A percentile compares a stretch with the other conserved stretches of the same genome.
These are phyloP conservation scores for Pyrus betulifolia DNA, from an alignment of 306 rosid species.

Conservation along the genomic window DNA sequence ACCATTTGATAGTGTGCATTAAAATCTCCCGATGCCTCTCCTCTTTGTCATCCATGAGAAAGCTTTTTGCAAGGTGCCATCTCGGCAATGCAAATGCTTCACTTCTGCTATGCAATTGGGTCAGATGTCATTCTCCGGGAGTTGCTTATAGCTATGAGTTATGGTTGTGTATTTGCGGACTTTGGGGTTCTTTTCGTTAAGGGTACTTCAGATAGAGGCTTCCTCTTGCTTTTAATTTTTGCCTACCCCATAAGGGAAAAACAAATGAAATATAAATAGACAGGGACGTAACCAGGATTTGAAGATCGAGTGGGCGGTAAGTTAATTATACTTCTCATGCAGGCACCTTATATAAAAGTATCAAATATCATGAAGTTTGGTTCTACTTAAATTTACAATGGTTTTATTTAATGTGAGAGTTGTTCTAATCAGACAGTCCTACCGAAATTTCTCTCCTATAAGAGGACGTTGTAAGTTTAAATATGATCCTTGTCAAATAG, in stretches of 20 bases:
- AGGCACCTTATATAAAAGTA: not conserved
- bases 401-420: not conserved
- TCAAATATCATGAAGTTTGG: not conserved
- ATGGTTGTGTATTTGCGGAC: not conserved
- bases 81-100: not conserved
- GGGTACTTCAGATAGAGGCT: not conserved
- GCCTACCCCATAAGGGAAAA: not conserved
- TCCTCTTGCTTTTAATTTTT: not conserved
- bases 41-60: not conserved
- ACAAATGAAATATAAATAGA: not conserved
- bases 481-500: not conserved
- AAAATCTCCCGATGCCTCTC: too few species aligned
- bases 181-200: not conserved
- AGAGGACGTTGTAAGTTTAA: not conserved
- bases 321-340: too few species aligned
- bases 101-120: constrained; percentile 14
- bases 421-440: too few species aligned
- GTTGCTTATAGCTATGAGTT: not conserved
- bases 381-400: too few species aligned
- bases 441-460: not conserved
- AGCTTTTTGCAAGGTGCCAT: not conserved
- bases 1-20: not conserved
- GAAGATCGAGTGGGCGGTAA: too few species aligned
- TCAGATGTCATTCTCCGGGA: constrained; percentile 22
- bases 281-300: too few species aligned